Base-by-base conservation (phyloP, 202 grass and related monocot species). In the Dendrocalamus latiflorus region DNA sequence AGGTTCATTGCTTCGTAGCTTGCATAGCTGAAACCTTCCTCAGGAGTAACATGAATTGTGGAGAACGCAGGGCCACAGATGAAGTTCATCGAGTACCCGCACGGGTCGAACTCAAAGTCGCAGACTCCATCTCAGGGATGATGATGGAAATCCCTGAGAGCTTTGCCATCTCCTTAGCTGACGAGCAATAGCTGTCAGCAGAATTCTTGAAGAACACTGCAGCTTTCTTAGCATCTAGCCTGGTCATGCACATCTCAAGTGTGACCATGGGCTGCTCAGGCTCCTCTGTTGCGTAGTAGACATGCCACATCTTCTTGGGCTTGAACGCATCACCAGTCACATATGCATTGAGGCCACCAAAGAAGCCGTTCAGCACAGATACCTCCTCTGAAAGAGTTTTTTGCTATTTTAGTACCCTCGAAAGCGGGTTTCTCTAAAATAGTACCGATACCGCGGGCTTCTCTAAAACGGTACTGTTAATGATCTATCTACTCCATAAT, bases 181-280 rank as follows among this genome's bases (percentile, higher is more conserved):
- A 88, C 20, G 85, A 83, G 84, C 56, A 84, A 26, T 18, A 6
- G 3, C 80, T 86, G 68, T 69, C 71, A 1, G 37, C 45, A 37
- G 91, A 88, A 33, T 91, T 84, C 90, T 97, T 94, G 83, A 92
- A 94, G 88, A 97, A 97, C 3, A 89, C 84, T 14, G 90, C 82
- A 70, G 94, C 90, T 74, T 86, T 78, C 49, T 81, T 64, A 44
- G 51, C 28, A 71, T 89, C 75, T 60, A 97, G 59, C 47, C 88
- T 78, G 2, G 94, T 94, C 94, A 97, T 97, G 79, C 94, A 97
- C 94, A 97, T 94, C 82, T 97, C 94, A 17, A 97, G 84, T 42
- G 92, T 94, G 43, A 97, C 90, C 88, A 87, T 87, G 45, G 92
- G 90, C 22, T 84, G 72, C 79, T 97, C 94, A 37, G 91, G 90